Evolutionary conservation across 306 rosid species (phyloP).

Genomic region (Vigna radiata): DNA sequence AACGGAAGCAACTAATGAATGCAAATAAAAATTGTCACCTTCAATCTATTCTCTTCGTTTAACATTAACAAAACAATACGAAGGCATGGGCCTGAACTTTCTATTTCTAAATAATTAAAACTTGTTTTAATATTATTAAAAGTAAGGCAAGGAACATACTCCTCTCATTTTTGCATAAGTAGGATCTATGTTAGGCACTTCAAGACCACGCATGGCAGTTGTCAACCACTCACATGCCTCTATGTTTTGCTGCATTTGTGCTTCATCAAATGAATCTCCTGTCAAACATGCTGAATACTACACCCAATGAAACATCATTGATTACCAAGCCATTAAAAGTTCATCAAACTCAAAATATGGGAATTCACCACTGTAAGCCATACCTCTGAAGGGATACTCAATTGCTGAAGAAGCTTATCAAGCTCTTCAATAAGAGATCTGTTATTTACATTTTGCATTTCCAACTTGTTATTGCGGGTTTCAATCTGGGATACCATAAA

Average conservation of each 20-base stretch:
- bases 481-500: conserved; percentile 75
- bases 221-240: conserved; percentile 96
- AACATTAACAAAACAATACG: conserved; percentile 14
- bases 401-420: conserved; percentile 81
- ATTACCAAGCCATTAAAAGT: conserved; percentile 33
- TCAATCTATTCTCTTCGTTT: conserved; percentile 11
- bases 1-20: conserved; percentile 17
- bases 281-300: conserved; percentile 85
- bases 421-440: conserved; percentile 82
- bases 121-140: conserved; percentile 15
- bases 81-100: conserved; percentile 6
- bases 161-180: conserved; percentile 80
- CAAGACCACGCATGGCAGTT: conserved; percentile 73
- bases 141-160: conserved; percentile 63
- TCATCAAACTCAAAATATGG: conserved; percentile 38
- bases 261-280: conserved; percentile 85
- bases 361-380: conserved; percentile 32
- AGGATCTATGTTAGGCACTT: conserved; percentile 74
- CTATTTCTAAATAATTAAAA: conserved; percentile 18
- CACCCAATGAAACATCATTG: conserved; percentile 54
- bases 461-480: conserved; percentile 91
- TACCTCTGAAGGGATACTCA: conserved; percentile 91
- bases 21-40: conserved; percentile 8
- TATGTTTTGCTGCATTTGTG: conserved; percentile 70
- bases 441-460: conserved; percentile 88